Evolutionary conservation across 2,329 filamentous ascomycete species (phyloP).

Genomic region (Colletotrichum brevisporum): DNA sequence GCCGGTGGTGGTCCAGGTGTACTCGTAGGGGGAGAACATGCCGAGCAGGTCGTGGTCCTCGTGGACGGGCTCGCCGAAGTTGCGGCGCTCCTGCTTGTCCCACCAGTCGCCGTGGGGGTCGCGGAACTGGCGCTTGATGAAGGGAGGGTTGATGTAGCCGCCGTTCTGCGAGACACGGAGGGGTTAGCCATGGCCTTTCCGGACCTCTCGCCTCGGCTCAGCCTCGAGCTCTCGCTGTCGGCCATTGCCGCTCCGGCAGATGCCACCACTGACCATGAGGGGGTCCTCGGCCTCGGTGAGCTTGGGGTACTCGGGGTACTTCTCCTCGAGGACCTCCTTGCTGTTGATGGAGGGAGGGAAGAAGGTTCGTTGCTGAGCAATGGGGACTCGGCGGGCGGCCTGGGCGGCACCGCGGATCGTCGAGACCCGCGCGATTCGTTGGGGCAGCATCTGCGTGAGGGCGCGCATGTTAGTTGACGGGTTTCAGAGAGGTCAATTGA

Average conservation of each 20-base stretch:
- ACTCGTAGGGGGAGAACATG: conserved; percentile 90
- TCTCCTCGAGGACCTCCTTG: conserved; percentile 63
- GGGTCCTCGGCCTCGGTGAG: conserved; percentile 75
- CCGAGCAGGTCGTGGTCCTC: conserved; percentile 96
- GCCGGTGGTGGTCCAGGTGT: conserved; percentile 83
- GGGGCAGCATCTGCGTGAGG: conserved; percentile 69
- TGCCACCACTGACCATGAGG: conserved; percentile 68
- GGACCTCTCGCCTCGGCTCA: not conserved
- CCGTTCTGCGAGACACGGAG: conserved; percentile 75
- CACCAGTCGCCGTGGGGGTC: conserved; percentile 96
- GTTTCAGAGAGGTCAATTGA: not conserved
- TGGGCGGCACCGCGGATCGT: conserved; percentile 60
- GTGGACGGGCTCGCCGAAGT: conserved; percentile 96
- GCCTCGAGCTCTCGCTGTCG: not conserved
- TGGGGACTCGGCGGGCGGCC: conserved; percentile 64
- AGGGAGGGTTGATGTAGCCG: conserved; percentile 83
- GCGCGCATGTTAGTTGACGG: not conserved
- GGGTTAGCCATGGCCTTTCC: conserved; percentile 42
- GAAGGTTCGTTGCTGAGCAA: conserved; percentile 71
- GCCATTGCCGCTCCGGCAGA: conserved; percentile 2
- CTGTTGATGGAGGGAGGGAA: conserved; percentile 65
- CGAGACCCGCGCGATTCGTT: conserved; percentile 68
- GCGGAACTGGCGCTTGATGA: conserved; percentile 89
- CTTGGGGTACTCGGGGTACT: conserved; percentile 63
- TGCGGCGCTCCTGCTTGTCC: conserved; percentile 97